Evolutionary conservation across 2,329 filamentous ascomycete genomes (phyloP).

Genomic region (Cladophialophora exuberans): DNA sequence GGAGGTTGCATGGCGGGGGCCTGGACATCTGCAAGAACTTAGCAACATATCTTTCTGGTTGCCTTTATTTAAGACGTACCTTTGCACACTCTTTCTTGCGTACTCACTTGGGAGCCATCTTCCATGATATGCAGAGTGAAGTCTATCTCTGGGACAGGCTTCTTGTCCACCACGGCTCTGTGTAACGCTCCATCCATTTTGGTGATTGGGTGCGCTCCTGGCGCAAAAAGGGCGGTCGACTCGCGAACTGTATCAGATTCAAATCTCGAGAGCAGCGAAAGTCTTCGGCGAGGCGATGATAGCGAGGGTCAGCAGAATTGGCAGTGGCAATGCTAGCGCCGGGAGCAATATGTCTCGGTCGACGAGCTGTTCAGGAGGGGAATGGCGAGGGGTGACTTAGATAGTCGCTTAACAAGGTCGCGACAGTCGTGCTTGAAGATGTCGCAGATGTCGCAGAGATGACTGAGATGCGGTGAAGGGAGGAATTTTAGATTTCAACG

Average conservation of each 20-base stretch:
- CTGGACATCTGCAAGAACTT: constrained; percentile 75
- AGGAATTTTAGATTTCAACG: not conserved
- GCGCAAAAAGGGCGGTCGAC: constrained; percentile 20
- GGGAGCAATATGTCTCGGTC: constrained; percentile 2
- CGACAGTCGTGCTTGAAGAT: not conserved
- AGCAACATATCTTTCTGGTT: not conserved
- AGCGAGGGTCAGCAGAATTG: constrained; percentile 11
- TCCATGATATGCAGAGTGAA: constrained; percentile 99
- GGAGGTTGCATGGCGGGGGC: constrained; percentile 92
- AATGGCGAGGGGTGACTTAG: constrained; percentile 1
- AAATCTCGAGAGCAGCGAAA: not conserved
- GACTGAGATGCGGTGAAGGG: constrained; percentile 4
- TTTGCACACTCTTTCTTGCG: constrained; percentile 95
- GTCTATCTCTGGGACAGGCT: constrained; percentile 94
- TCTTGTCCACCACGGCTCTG: constrained; percentile 91
- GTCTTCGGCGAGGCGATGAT: not conserved
- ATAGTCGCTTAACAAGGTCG: not conserved
- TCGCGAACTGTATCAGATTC: not conserved
- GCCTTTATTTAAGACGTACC: constrained; percentile 59
- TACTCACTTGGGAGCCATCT: constrained; percentile 93
- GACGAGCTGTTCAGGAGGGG: constrained; percentile 1
- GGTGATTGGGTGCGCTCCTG: constrained; percentile 27
- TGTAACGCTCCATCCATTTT: constrained; percentile 62
- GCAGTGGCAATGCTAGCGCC: constrained; percentile 9
- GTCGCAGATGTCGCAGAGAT: constrained; percentile 3